phyloP scores from a whole-genome alignment of 176 grass and related monocot genomes.

The Hordeum marinum region DNA sequence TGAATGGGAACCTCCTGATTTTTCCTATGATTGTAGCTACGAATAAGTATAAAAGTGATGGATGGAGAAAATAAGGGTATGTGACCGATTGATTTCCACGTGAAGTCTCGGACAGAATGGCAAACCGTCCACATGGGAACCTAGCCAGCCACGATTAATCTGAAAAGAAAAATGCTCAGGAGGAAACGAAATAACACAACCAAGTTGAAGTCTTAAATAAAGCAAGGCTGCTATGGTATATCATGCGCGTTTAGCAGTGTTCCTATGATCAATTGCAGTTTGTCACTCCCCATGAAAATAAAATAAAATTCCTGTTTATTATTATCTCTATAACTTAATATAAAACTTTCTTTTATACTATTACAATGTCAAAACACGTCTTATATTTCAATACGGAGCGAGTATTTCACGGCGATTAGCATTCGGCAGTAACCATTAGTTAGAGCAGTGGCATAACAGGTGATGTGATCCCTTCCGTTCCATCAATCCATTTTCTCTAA shows the following conservation, averaged over 20 bases:
- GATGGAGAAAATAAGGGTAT: background rate
- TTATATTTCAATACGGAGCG: no score
- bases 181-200: background rate
- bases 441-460: background rate
- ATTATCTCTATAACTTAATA: no score
- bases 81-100: constrained; percentile 5
- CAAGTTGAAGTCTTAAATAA: background rate
- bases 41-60: background rate
- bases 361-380: no score
- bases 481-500: background rate
- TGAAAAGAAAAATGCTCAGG: background rate
- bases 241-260: no score
- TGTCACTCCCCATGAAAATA: no score
- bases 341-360: no score
- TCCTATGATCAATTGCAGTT: background rate
- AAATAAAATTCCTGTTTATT: no score
- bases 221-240: no score
- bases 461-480: background rate
- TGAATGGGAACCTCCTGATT: background rate
- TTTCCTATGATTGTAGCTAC: background rate
- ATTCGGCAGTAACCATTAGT: background rate
- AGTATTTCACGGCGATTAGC: no score
- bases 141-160: background rate
- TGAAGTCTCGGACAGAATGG: background rate
- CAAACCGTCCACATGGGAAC: background rate